These are phyloP conservation scores for Coffea humblotiana DNA, from an alignment of 305 asterid genomes.

Conservation along the genomic window DNA sequence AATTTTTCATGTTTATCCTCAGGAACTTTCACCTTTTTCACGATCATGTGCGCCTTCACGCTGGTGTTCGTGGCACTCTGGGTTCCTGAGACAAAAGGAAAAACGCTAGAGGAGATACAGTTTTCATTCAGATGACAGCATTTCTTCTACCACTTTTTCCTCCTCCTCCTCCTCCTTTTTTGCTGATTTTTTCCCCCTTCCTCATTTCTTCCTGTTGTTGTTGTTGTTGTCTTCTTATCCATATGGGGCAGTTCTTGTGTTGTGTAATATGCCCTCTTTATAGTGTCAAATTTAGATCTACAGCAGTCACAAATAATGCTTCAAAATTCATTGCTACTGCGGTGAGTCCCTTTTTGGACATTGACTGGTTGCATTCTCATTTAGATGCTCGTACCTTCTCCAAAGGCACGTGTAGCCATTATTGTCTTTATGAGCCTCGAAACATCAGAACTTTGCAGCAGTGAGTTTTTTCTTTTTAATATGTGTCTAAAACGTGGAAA, in stretches of 20 bases:
- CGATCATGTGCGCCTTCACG: slow-evolving; percentile 39
- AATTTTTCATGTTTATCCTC: slow-evolving; percentile 19
- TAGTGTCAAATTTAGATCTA: neutral
- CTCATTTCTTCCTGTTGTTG: slow-evolving; percentile 8
- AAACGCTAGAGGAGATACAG: slow-evolving; percentile 80
- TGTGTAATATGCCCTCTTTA: neutral
- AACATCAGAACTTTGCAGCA: no score
- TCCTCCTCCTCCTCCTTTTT: neutral
- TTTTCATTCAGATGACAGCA: slow-evolving; percentile 51
- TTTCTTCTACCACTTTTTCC: neutral
- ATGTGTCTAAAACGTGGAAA: no score
- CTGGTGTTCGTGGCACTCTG: slow-evolving; percentile 55
- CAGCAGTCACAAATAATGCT: neutral
- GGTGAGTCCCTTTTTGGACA: no score
- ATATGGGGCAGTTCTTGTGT: neutral
- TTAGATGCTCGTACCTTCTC: no score
- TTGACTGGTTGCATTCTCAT: no score
- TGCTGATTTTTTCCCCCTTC: neutral
- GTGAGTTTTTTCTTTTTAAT: no score
- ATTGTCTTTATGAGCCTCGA: no score
- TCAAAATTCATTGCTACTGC: neutral
- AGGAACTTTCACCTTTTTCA: slow-evolving; percentile 77
- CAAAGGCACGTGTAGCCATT: no score
- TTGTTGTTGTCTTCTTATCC: slow-evolving; percentile 10
- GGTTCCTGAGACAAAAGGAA: slow-evolving; percentile 95